phyloP scores from a whole-genome alignment of 441 rosid genomes.

The Mallotus japonicus region DNA sequence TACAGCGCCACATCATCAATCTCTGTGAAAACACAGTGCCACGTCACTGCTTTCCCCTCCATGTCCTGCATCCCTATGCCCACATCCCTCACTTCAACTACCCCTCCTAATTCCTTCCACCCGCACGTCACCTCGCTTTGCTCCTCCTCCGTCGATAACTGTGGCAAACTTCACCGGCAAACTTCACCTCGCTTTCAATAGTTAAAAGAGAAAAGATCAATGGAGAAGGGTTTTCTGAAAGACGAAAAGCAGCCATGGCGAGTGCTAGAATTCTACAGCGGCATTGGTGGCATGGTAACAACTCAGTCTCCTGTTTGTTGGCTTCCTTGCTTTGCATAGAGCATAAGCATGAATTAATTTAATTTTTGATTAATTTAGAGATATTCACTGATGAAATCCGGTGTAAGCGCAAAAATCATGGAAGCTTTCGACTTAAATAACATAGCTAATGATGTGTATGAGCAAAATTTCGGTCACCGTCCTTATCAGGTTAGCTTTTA shows the following conservation, averaged over 20 bases:
- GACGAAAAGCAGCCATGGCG: constrained; percentile 56
- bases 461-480: constrained; percentile 84
- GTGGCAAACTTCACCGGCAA: constrained; percentile 26
- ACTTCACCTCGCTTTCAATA: too few species aligned
- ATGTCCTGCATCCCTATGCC: too few species aligned
- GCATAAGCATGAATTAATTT: neutral
- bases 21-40: too few species aligned
- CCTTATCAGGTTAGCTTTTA: constrained; percentile 65
- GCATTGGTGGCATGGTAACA: constrained; percentile 83
- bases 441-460: constrained; percentile 83
- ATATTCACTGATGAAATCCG: constrained; percentile 64
- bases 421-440: constrained; percentile 94
- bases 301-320: neutral
- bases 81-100: neutral
- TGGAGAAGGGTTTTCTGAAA: constrained; percentile 39
- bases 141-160: neutral
- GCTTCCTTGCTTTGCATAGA: neutral
- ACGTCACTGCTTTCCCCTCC: too few species aligned
- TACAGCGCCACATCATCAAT: too few species aligned
- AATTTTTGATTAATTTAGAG: constrained; percentile 40
- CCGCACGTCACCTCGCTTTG: too few species aligned
- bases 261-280: constrained; percentile 91
- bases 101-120: too few species aligned
- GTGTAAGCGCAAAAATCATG: constrained; percentile 51
- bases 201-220: constrained; percentile 18